phyloP scores from a whole-genome alignment of 1,284 basidiomycete species.

The Abortiporus biennis region DNA sequence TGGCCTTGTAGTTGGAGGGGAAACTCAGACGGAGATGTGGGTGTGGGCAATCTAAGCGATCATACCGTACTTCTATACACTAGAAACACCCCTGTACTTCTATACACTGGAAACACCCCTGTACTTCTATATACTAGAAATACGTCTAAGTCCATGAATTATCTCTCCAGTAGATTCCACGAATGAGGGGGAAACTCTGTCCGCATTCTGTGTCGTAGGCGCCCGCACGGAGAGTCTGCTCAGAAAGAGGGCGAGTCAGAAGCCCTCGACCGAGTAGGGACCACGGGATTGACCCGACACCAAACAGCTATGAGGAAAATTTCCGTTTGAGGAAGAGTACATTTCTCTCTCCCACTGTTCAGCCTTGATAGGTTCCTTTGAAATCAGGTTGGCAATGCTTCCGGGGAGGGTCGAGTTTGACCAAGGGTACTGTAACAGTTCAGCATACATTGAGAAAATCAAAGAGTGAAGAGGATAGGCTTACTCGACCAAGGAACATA shows the following conservation, averaged over 20 bases:
- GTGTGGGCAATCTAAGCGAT: too few relatives aligned
- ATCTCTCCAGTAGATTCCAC: too few relatives aligned
- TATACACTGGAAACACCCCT: too few relatives aligned
- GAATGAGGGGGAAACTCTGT: too few relatives aligned
- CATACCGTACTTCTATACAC: too few relatives aligned
- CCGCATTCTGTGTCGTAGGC: too few relatives aligned
- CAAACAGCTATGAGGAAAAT: slow-evolving; percentile 13
- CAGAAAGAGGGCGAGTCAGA: slow-evolving; percentile 23
- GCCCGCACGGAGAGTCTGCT: slow-evolving; percentile 16
- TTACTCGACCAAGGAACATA: slow-evolving; percentile 51
- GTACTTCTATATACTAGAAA: too few relatives aligned
- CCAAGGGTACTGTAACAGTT: slow-evolving; percentile 3
- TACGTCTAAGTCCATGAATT: too few relatives aligned
- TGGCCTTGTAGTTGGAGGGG: too few relatives aligned
- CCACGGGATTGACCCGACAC: slow-evolving; percentile 34
- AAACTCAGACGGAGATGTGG: too few relatives aligned
- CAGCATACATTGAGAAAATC: too few relatives aligned
- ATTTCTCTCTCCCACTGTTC: not conserved
- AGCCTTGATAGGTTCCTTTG: not conserved
- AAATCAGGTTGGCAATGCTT: not conserved
- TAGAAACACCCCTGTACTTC: too few relatives aligned
- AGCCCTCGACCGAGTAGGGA: slow-evolving; percentile 30
- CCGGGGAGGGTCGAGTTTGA: not conserved
- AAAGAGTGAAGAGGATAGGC: not conserved
- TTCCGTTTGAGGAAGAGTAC: not conserved